Conservation (phyloP, 2,329 filamentous ascomycete genomes). For the Endoconidiophora polonica region DNA sequence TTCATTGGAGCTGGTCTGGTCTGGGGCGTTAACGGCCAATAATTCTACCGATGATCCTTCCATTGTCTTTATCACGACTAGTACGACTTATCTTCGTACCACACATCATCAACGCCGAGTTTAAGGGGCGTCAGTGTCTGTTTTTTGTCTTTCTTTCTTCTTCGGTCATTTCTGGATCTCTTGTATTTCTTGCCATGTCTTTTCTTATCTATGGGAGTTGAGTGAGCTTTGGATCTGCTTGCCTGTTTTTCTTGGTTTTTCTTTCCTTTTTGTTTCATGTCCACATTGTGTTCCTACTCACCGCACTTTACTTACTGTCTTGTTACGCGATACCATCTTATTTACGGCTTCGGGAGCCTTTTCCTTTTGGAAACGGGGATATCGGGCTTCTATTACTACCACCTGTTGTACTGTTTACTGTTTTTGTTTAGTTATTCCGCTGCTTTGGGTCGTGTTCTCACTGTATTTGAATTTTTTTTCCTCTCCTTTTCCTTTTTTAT, state of each 20-base stretch:
- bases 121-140: not conserved
- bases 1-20: too few species aligned
- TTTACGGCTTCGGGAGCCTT: not conserved
- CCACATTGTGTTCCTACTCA: not conserved
- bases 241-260: not conserved
- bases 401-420: not conserved
- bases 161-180: constrained; percentile 2
- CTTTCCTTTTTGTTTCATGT: constrained; percentile 3
- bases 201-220: constrained; percentile 1
- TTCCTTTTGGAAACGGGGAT: constrained; percentile 1
- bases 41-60: too few species aligned
- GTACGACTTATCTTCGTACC: too few species aligned
- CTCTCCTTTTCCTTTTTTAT: not conserved
- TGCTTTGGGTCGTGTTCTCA: not conserved
- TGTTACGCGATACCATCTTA: not conserved
- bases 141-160: not conserved
- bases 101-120: too few species aligned
- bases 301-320: too few species aligned
- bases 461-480: not conserved
- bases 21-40: too few species aligned
- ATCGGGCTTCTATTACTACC: not conserved
- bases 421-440: not conserved
- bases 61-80: too few species aligned
- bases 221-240: not conserved
- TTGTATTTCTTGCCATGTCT: constrained; percentile 8